A percentile compares a stretch with the other conserved stretches of the same genome.
Evolutionary conservation across 2,329 filamentous ascomycete species (phyloP).

Genomic region (Sporothrix sp.): DNA sequence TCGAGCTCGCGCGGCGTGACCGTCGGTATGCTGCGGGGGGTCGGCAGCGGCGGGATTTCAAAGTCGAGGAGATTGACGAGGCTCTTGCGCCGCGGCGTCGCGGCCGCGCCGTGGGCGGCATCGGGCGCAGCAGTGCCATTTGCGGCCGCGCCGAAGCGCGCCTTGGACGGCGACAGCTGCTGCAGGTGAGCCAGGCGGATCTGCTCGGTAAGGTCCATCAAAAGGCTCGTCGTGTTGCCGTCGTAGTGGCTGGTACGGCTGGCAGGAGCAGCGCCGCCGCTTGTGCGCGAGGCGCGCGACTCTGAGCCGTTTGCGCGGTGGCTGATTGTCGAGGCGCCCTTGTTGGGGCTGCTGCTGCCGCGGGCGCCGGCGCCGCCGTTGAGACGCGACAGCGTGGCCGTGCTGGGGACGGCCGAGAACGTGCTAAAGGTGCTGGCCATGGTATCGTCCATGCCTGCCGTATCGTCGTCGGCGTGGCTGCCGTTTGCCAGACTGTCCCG

Average conservation of each 20-base stretch:
- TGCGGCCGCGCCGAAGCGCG: constrained; percentile 19
- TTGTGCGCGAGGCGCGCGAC: constrained; percentile 19
- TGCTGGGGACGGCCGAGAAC: constrained; percentile 81
- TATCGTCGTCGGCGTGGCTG: constrained; percentile 22
- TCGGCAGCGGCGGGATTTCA: constrained; percentile 87
- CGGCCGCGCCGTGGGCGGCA: constrained; percentile 14
- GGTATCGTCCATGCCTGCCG: constrained; percentile 56
- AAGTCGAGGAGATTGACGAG: constrained; percentile 71
- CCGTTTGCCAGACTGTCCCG: constrained; percentile 13
- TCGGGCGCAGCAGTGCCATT: not conserved
- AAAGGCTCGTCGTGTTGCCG: constrained; percentile 62
- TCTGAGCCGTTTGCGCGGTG: constrained; percentile 2
- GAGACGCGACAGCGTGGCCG: not conserved
- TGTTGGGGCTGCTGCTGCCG: constrained; percentile 53
- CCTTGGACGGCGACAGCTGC: constrained; percentile 31
- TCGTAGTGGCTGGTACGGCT: constrained; percentile 37
- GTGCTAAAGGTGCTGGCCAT: constrained; percentile 76
- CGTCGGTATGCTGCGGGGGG: constrained; percentile 80
- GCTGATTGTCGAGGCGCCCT: constrained; percentile 27
- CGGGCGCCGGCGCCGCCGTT: not conserved
- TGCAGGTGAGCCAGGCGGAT: constrained; percentile 35
- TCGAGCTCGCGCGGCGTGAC: constrained; percentile 90
- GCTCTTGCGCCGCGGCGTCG: constrained; percentile 39
- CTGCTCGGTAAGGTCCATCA: constrained; percentile 83
- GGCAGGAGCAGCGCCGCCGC: constrained; percentile 26